A percentile compares a stretch with the other conserved stretches of the same genome.
phyloP scores from a whole-genome alignment of 345 rosid species.

The Gynandropsis gynandra region DNA sequence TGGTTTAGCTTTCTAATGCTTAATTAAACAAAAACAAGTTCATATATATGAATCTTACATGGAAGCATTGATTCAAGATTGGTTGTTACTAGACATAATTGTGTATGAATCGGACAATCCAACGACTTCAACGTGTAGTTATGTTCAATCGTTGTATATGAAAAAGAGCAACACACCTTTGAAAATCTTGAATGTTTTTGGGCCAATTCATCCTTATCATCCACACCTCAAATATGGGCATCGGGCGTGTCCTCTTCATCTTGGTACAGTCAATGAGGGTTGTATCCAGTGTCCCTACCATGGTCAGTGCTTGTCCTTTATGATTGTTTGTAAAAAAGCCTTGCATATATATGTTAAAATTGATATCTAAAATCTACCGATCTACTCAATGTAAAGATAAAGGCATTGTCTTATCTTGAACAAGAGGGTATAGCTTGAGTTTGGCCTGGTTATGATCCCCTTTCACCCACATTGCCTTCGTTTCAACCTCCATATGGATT shows the following conservation, averaged over 20 bases:
- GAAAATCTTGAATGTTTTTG: slow-evolving; percentile 78
- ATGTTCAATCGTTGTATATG: slow-evolving; percentile 35
- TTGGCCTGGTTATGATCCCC: slow-evolving; percentile 88
- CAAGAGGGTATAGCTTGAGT: slow-evolving; percentile 96
- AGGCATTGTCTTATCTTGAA: slow-evolving; percentile 78
- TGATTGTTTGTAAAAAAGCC: slow-evolving; percentile 34
- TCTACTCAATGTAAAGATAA: slow-evolving; percentile 57
- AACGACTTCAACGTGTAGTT: slow-evolving; percentile 38
- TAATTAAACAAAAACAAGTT: slow-evolving; percentile 48
- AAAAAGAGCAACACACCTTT: slow-evolving; percentile 38
- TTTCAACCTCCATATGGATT: slow-evolving; percentile 89
- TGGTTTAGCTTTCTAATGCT: slow-evolving; percentile 8
- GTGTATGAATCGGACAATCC: slow-evolving; percentile 34
- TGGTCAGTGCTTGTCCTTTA: slow-evolving; percentile 58
- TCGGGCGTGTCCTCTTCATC: slow-evolving; percentile 97
- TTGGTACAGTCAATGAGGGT: slow-evolving; percentile 87
- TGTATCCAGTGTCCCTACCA: slow-evolving; percentile 96
- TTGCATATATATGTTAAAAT: background rate
- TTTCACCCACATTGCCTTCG: slow-evolving; percentile 61
- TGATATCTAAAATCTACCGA: slow-evolving; percentile 40
- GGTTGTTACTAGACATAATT: slow-evolving; percentile 57
- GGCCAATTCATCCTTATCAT: slow-evolving; percentile 79
- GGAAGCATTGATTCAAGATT: slow-evolving; percentile 82
- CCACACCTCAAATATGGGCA: slow-evolving; percentile 77
- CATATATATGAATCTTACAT: slow-evolving; percentile 94